Evolutionary conservation across 2,329 filamentous ascomycete species (phyloP).

Genomic region (Sordariomycetes sp.): DNA sequence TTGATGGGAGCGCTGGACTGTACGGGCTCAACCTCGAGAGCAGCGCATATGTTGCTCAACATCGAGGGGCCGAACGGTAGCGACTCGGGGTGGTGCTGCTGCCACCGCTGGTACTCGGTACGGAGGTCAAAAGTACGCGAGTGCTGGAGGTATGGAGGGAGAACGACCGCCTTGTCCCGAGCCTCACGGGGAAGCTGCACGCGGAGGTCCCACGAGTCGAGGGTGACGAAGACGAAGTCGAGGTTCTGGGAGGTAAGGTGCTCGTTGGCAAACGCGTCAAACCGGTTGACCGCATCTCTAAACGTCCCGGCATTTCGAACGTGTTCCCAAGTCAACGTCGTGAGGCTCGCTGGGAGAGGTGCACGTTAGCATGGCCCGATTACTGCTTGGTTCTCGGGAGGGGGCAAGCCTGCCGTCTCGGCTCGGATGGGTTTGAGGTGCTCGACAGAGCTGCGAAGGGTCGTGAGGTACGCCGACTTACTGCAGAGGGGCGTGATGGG

Average conservation of each 20-base stretch:
- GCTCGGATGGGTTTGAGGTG: neutral
- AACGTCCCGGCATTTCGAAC: constrained; percentile 95
- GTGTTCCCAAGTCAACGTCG: constrained; percentile 97
- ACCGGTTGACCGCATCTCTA: constrained; percentile 89
- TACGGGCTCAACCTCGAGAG: constrained; percentile 93
- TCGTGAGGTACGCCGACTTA: constrained; percentile 40
- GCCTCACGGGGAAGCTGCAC: constrained; percentile 96
- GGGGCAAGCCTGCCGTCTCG: neutral
- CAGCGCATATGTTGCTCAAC: constrained; percentile 93
- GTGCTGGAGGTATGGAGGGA: constrained; percentile 94
- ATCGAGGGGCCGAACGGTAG: constrained; percentile 92
- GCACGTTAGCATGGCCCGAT: neutral
- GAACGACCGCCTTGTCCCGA: constrained; percentile 92
- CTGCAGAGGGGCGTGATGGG: constrained; percentile 97
- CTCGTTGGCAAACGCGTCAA: constrained; percentile 87
- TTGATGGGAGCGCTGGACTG: constrained; percentile 97
- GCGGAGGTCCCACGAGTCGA: constrained; percentile 96
- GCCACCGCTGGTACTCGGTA: constrained; percentile 97
- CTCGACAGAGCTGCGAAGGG: neutral
- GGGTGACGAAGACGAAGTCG: constrained; percentile 95
- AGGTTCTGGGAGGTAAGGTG: constrained; percentile 82
- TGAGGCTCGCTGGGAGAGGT: constrained; percentile 65
- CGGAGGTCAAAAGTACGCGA: constrained; percentile 93
- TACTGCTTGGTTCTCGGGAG: neutral
- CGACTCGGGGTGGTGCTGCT: constrained; percentile 95